Percentiles rank a stretch among this genome's conserved stretches.
phyloP scores from a whole-genome alignment of 371 early-diverging fungal genomes.

The Nematocida sp. region DNA sequence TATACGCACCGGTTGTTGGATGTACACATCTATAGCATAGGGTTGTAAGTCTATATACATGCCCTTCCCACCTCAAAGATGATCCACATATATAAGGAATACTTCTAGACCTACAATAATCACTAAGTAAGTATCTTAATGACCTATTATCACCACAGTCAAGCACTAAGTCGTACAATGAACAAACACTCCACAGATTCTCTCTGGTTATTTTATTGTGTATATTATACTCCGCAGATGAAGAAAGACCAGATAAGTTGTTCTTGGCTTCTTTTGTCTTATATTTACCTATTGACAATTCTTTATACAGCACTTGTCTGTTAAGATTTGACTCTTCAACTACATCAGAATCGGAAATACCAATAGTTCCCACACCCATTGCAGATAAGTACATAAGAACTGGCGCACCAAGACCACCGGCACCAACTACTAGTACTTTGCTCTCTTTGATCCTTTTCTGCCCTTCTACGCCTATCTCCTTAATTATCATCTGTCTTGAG shows the following conservation, averaged over 20 bases:
- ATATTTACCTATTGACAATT: constrained; percentile 73
- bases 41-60: constrained; percentile 74
- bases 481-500: constrained; percentile 84
- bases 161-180: constrained; percentile 82
- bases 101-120: constrained; percentile 78
- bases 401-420: constrained; percentile 91
- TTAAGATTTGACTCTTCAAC: constrained; percentile 91
- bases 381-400: constrained; percentile 82
- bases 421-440: constrained; percentile 83
- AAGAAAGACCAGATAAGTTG: constrained; percentile 67
- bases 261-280: constrained; percentile 79
- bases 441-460: constrained; percentile 77
- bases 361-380: constrained; percentile 82
- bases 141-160: constrained; percentile 94
- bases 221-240: constrained; percentile 27
- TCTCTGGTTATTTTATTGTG: constrained; percentile 37
- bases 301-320: constrained; percentile 85
- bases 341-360: constrained; percentile 86
- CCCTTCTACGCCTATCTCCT: constrained; percentile 77
- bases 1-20: constrained; percentile 75
- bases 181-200: constrained; percentile 46
- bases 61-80: constrained; percentile 87
- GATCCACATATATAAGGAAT: constrained; percentile 87
- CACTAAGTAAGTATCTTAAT: constrained; percentile 88
- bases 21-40: constrained; percentile 96